These are phyloP conservation scores for Daldinia loculata DNA, from an alignment of 495 filamentous ascomycete genomes.

Conservation along the genomic window DNA sequence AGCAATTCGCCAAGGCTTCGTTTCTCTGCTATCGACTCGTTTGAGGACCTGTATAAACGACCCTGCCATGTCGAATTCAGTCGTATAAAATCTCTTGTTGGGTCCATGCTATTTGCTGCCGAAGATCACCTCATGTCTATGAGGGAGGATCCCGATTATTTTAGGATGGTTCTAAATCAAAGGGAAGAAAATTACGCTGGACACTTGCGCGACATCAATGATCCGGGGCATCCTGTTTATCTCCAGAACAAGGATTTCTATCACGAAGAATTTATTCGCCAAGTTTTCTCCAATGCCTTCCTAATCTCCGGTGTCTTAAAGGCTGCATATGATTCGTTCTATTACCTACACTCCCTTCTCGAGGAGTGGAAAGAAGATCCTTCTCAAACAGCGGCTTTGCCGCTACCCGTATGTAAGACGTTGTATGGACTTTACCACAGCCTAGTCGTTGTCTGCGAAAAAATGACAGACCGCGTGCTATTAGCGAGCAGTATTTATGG, in stretches of 20 bases:
- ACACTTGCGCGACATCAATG: conserved; percentile 44
- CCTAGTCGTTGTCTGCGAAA: not conserved
- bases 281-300: conserved; percentile 6
- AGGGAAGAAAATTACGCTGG: conserved; percentile 55
- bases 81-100: conserved; percentile 51
- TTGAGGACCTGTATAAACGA: conserved; percentile 58
- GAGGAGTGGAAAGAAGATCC: not conserved
- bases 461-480: not conserved
- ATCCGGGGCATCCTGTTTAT: conserved; percentile 36
- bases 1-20: conserved; percentile 20
- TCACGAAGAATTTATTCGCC: not conserved
- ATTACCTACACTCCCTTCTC: not conserved
- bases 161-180: conserved; percentile 48
- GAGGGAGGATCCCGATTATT: conserved; percentile 66
- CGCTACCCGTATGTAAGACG: not conserved
- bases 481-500: not conserved
- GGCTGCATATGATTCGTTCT: not conserved
- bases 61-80: conserved; percentile 53
- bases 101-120: conserved; percentile 48
- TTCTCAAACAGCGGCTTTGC: not conserved
- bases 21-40: conserved; percentile 42
- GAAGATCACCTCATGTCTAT: conserved; percentile 63
- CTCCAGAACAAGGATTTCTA: not conserved
- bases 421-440: not conserved
- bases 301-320: not conserved